These are phyloP conservation scores for Fusarium sp. DNA, from an alignment of 2,329 filamentous ascomycete species.

Conservation along the genomic window DNA sequence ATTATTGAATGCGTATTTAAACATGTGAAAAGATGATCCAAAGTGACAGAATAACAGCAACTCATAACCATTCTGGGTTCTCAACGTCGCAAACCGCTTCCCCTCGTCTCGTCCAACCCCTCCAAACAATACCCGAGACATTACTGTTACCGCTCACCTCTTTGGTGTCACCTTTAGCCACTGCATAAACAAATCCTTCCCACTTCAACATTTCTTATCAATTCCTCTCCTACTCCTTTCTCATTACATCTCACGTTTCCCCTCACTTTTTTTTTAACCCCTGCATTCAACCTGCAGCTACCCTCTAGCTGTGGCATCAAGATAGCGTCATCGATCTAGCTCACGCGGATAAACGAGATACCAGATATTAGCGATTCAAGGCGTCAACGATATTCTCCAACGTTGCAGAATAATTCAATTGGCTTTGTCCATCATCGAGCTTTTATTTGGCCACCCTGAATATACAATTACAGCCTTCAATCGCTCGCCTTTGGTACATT, in stretches of 20 bases:
- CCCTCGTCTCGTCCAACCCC: constrained; percentile 18
- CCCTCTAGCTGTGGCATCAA: constrained; percentile 28
- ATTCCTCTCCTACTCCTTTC: not conserved
- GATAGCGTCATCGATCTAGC: constrained; percentile 45
- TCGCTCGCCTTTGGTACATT: not conserved
- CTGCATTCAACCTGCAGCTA: constrained; percentile 34
- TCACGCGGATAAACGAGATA: constrained; percentile 23
- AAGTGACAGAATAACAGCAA: constrained; percentile 7
- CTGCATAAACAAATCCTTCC: constrained; percentile 21
- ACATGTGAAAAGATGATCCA: not conserved
- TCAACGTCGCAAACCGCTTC: constrained; percentile 2
- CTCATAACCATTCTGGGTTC: constrained; percentile 1
- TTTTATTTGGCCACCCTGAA: not conserved
- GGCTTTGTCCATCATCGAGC: not conserved
- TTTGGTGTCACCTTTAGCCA: constrained; percentile 8
- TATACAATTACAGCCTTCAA: constrained; percentile 1
- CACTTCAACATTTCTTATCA: not conserved
- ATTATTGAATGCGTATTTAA: not conserved
- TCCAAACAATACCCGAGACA: constrained; percentile 35
- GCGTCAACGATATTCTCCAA: constrained; percentile 31
- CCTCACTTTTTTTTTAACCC: constrained; percentile 26
- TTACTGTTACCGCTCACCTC: constrained; percentile 20
- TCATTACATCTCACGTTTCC: not conserved
- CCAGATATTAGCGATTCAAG: constrained; percentile 17
- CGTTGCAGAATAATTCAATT: constrained; percentile 22